Evolutionary conservation across 257 asterid species (phyloP).

Genomic region (Catharanthus roseus): DNA sequence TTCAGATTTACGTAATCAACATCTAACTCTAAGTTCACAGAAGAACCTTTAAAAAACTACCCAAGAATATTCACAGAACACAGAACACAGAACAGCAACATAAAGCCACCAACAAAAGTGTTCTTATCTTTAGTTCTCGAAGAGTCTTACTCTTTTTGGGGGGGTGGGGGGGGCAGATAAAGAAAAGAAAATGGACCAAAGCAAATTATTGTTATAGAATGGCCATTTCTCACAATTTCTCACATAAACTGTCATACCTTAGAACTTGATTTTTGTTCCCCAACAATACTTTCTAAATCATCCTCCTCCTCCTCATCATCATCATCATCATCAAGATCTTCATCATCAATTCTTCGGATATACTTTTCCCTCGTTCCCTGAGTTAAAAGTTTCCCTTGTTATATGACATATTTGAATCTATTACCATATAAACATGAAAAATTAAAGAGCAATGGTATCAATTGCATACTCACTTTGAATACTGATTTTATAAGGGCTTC

Average conservation of each 20-base stretch:
- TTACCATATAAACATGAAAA: not conserved
- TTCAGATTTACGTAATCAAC: too few relatives aligned
- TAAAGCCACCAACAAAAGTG: too few relatives aligned
- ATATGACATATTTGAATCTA: slow-evolving; percentile 2
- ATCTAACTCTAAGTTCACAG: too few relatives aligned
- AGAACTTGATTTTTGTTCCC: slow-evolving; percentile 29
- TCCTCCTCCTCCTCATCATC: slow-evolving; percentile 59
- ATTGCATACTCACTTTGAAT: slow-evolving; percentile 37
- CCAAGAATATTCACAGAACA: too few relatives aligned
- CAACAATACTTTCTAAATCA: slow-evolving; percentile 14
- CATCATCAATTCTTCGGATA: slow-evolving; percentile 56
- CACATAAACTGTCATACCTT: slow-evolving; percentile 46
- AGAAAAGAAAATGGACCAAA: too few relatives aligned
- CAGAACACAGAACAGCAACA: too few relatives aligned
- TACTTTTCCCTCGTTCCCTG: slow-evolving; percentile 45
- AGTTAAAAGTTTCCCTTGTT: slow-evolving; percentile 4
- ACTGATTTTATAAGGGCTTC: slow-evolving; percentile 67
- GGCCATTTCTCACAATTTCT: too few relatives aligned
- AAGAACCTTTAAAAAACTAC: too few relatives aligned
- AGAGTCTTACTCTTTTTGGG: too few relatives aligned
- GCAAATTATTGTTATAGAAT: too few relatives aligned
- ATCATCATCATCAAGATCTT: slow-evolving; percentile 38
- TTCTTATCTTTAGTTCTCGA: too few relatives aligned
- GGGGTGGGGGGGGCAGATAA: too few relatives aligned
- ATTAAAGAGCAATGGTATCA: not conserved